Conservation (phyloP, 1,284 basidiomycete species). For the Moesziomyces sp. region DNA sequence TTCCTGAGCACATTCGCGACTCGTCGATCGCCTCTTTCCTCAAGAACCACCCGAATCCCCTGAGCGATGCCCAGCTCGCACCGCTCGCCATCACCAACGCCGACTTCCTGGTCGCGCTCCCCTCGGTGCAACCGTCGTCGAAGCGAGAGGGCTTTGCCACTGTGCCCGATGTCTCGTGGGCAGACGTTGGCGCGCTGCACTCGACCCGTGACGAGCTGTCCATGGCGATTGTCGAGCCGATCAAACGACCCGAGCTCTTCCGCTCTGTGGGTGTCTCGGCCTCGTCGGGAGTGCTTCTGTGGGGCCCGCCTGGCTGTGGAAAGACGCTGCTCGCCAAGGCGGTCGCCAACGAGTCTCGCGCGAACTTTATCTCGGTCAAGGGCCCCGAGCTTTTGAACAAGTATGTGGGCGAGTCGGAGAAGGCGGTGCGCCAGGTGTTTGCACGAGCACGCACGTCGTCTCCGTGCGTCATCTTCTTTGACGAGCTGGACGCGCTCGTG, state of each 20-base stretch:
- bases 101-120: conserved; percentile 79
- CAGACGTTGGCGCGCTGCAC: conserved; percentile 91
- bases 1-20: conserved; percentile 69
- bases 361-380: conserved; percentile 97
- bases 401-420: conserved; percentile 98
- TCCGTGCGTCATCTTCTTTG: conserved; percentile 92
- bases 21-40: conserved; percentile 89
- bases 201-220: conserved; percentile 87
- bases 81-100: conserved; percentile 80
- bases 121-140: conserved; percentile 90
- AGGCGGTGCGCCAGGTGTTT: conserved; percentile 93
- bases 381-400: conserved; percentile 94
- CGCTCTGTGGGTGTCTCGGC: conserved; percentile 84
- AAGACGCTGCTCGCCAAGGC: conserved; percentile 96
- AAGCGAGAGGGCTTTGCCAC: conserved; percentile 98
- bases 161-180: conserved; percentile 93
- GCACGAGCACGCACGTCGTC: conserved; percentile 85
- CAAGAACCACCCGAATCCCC: conserved; percentile 81
- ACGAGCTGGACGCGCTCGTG: conserved; percentile 95
- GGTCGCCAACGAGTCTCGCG: conserved; percentile 91
- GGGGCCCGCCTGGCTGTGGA: conserved; percentile 97
- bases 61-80: conserved; percentile 80
- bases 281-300: conserved; percentile 83
- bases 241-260: conserved; percentile 88
- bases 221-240: conserved; percentile 97